Conservation (phyloP, 768 basidiomycete species). For the Mycena albidolilacea region DNA sequence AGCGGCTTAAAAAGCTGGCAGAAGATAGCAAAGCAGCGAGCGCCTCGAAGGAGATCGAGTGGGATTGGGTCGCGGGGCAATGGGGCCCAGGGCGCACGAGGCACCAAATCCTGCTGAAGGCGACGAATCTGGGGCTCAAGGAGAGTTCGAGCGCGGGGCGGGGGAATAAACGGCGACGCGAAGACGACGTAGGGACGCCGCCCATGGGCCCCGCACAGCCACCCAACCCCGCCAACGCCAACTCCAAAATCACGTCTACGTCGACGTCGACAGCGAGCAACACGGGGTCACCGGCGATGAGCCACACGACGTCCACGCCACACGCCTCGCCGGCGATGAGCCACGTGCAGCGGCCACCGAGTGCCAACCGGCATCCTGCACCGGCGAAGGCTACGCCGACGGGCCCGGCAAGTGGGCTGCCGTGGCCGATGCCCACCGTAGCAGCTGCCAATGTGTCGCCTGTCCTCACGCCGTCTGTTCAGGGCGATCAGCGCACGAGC, state of each 20-base stretch:
- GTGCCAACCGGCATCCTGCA: conserved; percentile 37
- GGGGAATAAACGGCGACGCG: conserved; percentile 73
- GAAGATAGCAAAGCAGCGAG: conserved; percentile 72
- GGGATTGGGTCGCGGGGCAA: conserved; percentile 83
- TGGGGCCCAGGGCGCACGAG: conserved; percentile 84
- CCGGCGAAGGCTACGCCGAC: conserved; percentile 43
- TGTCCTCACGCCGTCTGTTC: conserved; percentile 56
- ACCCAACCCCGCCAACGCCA: conserved; percentile 49
- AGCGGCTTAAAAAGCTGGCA: conserved; percentile 75
- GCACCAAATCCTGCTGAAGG: conserved; percentile 88
- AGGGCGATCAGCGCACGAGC: conserved; percentile 55
- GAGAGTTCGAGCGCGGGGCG: conserved; percentile 69
- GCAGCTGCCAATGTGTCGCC: conserved; percentile 73
- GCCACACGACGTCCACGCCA: conserved; percentile 60
- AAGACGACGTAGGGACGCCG: conserved; percentile 56
- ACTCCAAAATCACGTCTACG: conserved; percentile 41
- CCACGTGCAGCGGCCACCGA: conserved; percentile 57
- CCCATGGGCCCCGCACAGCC: conserved; percentile 52
- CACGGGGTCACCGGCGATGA: conserved; percentile 56
- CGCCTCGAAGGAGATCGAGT: conserved; percentile 76
- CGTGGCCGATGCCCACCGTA: conserved; percentile 84
- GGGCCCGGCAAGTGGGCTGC: conserved; percentile 53
- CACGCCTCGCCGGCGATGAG: conserved; percentile 68
- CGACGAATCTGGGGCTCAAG: conserved; percentile 83
- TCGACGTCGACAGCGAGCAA: conserved; percentile 40